Conservation (phyloP, 495 filamentous ascomycete species). For the Aspergillus hancockii region DNA sequence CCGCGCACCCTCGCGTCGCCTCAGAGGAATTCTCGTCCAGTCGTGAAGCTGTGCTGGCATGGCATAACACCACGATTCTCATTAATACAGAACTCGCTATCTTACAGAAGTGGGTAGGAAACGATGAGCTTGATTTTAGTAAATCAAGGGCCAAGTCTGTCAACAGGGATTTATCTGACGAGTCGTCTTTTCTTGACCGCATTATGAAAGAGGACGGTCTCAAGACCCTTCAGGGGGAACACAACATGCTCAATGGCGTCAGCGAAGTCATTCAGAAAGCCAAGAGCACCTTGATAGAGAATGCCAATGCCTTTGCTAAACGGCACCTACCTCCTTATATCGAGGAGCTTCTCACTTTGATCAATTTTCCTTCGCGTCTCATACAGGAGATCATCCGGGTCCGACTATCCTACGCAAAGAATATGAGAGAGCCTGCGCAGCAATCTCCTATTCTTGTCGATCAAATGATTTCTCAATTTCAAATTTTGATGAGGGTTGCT, state of each 20-base stretch:
- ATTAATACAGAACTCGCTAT: constrained; percentile 94
- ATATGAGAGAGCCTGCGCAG: constrained; percentile 87
- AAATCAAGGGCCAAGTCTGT: constrained; percentile 50
- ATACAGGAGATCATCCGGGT: constrained; percentile 97
- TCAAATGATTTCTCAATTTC: constrained; percentile 96
- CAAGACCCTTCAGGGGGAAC: constrained; percentile 79
- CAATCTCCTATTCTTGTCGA: constrained; percentile 89
- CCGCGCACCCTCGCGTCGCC: constrained; percentile 67
- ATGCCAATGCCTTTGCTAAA: constrained; percentile 80
- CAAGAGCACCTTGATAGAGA: constrained; percentile 86
- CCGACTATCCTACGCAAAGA: constrained; percentile 86
- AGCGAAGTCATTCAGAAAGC: constrained; percentile 87
- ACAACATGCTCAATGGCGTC: constrained; percentile 83
- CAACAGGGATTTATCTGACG: constrained; percentile 73
- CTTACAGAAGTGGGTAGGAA: constrained; percentile 93
- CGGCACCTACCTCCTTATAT: constrained; percentile 96
- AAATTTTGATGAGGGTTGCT: constrained; percentile 86
- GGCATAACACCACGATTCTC: constrained; percentile 97
- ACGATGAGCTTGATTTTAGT: constrained; percentile 89
- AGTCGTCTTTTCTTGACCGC: constrained; percentile 91
- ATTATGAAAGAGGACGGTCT: constrained; percentile 97
- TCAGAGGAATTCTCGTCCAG: constrained; percentile 76
- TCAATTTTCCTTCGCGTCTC: constrained; percentile 93
- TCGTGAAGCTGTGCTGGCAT: constrained; percentile 84
- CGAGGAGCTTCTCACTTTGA: constrained; percentile 90